A percentile compares a stretch with the other conserved stretches of the same genome.
Evolutionary conservation across 441 rosid genomes (phyloP).

Genomic region (Raphanus hybrid): DNA sequence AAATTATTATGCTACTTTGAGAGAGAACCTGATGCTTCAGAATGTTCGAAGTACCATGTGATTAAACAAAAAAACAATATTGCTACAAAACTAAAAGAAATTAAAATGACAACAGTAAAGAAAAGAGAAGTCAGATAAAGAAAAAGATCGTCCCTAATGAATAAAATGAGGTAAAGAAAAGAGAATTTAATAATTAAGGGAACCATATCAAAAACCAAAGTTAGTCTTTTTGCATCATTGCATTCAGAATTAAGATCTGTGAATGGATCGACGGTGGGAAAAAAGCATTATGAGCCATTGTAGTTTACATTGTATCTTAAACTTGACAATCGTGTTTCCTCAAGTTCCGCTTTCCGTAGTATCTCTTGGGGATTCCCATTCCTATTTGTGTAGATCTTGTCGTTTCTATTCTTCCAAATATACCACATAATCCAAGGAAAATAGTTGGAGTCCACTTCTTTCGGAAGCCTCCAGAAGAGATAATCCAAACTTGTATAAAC

Average conservation of each 20-base stretch:
- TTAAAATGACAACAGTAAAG: conserved; percentile 34
- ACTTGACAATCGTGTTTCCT: too few relatives aligned
- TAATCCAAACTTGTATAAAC: too few relatives aligned
- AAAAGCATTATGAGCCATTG: neutral
- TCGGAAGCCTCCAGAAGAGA: too few relatives aligned
- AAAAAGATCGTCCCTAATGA: conserved; percentile 36
- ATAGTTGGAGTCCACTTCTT: too few relatives aligned
- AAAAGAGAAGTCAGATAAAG: conserved; percentile 39
- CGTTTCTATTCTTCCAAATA: too few relatives aligned
- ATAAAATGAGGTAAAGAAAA: conserved; percentile 15
- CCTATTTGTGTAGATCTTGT: too few relatives aligned
- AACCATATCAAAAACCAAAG: conserved; percentile 17
- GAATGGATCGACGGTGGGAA: conserved; percentile 14
- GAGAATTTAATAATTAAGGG: conserved; percentile 14
- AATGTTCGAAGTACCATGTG: conserved; percentile 44
- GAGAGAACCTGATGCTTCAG: conserved; percentile 43
- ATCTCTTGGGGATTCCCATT: too few relatives aligned
- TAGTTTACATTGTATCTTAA: too few relatives aligned
- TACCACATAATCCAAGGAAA: too few relatives aligned
- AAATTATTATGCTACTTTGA: conserved; percentile 39
- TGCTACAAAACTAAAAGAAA: conserved; percentile 12
- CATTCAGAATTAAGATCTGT: conserved; percentile 26
- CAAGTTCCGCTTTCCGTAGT: too few relatives aligned
- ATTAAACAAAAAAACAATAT: neutral
- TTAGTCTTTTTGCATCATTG: conserved; percentile 39